Base-by-base conservation (phyloP, 768 basidiomycete species). In the Boletus reticulatus region DNA sequence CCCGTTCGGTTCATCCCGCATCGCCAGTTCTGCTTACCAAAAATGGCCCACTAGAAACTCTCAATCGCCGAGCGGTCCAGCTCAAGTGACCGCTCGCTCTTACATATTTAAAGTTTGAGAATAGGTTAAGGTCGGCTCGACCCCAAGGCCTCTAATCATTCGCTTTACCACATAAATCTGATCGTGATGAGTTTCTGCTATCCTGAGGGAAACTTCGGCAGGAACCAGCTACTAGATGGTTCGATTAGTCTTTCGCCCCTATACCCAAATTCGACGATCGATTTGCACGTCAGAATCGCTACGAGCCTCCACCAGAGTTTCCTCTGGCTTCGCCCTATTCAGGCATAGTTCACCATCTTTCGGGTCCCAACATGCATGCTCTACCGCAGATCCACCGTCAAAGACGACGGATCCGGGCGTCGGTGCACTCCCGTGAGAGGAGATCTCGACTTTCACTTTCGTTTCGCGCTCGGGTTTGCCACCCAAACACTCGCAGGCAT, bases 241-340 rank as follows among this genome's bases (percentile, higher is more conserved):
- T 89, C 86, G 86, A 91, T 90, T 89, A 87, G 88, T 90, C 89
- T 90, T 90, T 90, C 85, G 84, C 88, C 89, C 88, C 88, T 89
- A 90, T 89, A 89, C 88, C 87, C 88, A 89, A 88, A 86, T 90
- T 88, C 78, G 85, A 89, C 88, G 84, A 90, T 89, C 85, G 87
- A 90, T 90, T 90, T 91, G 89, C 89, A 90, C 85, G 86, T 89
- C 89, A 91, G 89, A 89, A 91, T 86, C 84, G 87, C 89, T 90
- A 87, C 85, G 84, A 88, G 85, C 88, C 86, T 89, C 88, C 88
- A 90, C 87, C 88, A 89, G 88, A 88, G 89, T 91, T 90, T 90
- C 87, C 89, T 87, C 88, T 90, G 88, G 87, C 88, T 89, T 88
- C 84, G 80, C 86, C n/a, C n/a, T n/a, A n/a, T n/a, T n/a, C n/a